Evolutionary conservation across 805 yeast genomes (phyloP).

Genomic region (Cyberlindnera mycetangii): DNA sequence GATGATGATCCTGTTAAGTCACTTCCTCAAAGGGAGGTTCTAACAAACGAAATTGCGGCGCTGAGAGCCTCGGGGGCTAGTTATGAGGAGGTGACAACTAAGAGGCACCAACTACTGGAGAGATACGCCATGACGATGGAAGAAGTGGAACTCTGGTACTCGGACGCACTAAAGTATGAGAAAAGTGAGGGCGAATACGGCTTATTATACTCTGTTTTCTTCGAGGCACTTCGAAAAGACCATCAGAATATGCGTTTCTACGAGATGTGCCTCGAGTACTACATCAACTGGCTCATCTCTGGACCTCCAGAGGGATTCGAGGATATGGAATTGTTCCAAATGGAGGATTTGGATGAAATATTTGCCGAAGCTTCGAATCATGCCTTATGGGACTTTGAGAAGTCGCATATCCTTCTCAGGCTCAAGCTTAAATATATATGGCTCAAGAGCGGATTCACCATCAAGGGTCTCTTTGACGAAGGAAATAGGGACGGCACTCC

Average conservation of each 20-base stretch:
- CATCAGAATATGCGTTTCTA: conserved; percentile 2
- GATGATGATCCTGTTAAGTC: neutral
- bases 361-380: neutral
- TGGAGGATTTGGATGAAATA: conserved; percentile 1
- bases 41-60: neutral
- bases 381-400: neutral
- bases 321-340: conserved; percentile 1
- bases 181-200: conserved; percentile 1
- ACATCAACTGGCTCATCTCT: conserved; percentile 2
- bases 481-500: neutral
- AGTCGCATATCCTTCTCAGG: neutral
- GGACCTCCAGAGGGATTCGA: conserved; percentile 4
- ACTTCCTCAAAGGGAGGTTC: neutral
- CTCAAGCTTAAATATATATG: neutral
- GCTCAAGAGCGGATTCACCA: conserved; percentile 1
- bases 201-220: neutral
- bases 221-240: neutral
- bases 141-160: conserved; percentile 8
- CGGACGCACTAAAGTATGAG: conserved; percentile 3
- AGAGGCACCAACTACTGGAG: conserved; percentile 2
- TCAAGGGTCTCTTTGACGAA: conserved; percentile 8
- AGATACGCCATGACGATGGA: conserved; percentile 6
- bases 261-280: conserved; percentile 6
- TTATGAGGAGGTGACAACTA: conserved; percentile 5
- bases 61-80: neutral